Percentiles rank a stretch among this genome's conserved stretches.
These are phyloP conservation scores for Penicillium sp. DNA, from an alignment of 2,329 filamentous ascomycete genomes.

Conservation along the genomic window DNA sequence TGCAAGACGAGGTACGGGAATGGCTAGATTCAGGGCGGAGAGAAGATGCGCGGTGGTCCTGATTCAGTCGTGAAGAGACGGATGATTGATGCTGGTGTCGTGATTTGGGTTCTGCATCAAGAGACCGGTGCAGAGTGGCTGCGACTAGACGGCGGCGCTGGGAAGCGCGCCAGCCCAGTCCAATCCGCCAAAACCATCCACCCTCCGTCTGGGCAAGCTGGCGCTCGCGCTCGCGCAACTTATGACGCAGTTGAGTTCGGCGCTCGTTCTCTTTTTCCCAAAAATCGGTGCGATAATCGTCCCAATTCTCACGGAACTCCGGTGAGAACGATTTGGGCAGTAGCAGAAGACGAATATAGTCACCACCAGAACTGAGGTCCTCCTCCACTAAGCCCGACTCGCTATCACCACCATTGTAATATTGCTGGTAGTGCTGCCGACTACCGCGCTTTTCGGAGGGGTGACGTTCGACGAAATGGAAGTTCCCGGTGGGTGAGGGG, in stretches of 20 bases:
- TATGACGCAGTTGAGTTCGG: conserved; percentile 68
- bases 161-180: conserved; percentile 49
- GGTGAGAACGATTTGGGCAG: conserved; percentile 93
- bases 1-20: conserved; percentile 45
- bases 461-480: conserved; percentile 71
- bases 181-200: conserved; percentile 83
- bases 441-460: conserved; percentile 40
- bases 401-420: conserved; percentile 58
- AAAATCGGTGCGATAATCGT: conserved; percentile 88
- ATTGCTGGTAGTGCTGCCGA: conserved; percentile 36
- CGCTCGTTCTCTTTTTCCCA: conserved; percentile 97
- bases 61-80: conserved; percentile 26
- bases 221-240: conserved; percentile 67
- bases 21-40: conserved; percentile 38
- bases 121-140: conserved; percentile 26
- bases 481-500: conserved; percentile 63
- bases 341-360: conserved; percentile 86
- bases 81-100: conserved; percentile 31
- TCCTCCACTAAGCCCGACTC: conserved; percentile 71
- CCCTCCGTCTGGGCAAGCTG: conserved; percentile 67
- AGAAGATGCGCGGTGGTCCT: conserved; percentile 30
- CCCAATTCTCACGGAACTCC: conserved; percentile 95
- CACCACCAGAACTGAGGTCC: conserved; percentile 83
- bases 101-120: conserved; percentile 29
- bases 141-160: conserved; percentile 31